Percentiles rank a stretch among this genome's conserved stretches.
Conservation (phyloP, 2,329 filamentous ascomycete species). For the Botrytis fabae region DNA sequence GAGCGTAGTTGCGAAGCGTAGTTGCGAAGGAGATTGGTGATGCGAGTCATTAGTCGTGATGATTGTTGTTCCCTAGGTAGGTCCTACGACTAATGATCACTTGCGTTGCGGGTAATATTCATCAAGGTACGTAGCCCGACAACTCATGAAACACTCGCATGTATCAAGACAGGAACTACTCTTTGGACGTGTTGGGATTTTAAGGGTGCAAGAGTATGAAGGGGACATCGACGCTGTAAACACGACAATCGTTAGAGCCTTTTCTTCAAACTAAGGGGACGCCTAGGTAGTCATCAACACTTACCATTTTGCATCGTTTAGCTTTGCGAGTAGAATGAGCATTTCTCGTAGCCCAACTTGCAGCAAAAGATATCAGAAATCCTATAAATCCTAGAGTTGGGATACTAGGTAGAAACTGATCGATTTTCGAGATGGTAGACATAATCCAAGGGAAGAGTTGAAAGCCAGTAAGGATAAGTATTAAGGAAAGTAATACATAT, state of each 20-base stretch:
- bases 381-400: slow-evolving; percentile 32
- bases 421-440: not conserved
- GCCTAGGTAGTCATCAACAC: not conserved
- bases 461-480: not conserved
- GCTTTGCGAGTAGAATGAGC: not conserved
- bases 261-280: not conserved
- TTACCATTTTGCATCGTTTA: slow-evolving; percentile 8
- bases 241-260: not conserved
- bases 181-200: not conserved
- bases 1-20: not conserved
- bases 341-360: slow-evolving; percentile 30
- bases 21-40: not conserved
- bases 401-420: slow-evolving; percentile 21
- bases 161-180: not conserved
- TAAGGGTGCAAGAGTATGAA: slow-evolving; percentile 5
- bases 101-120: not conserved
- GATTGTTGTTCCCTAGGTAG: not conserved
- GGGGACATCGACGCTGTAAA: slow-evolving; percentile 10
- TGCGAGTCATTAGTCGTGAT: not conserved
- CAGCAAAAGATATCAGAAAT: slow-evolving; percentile 30
- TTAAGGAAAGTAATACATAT: not conserved
- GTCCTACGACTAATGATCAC: not conserved
- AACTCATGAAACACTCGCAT: not conserved
- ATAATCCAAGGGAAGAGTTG: slow-evolving; percentile 4
- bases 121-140: not conserved